A percentile compares a stretch with the other conserved stretches of the same genome.
phyloP scores from a whole-genome alignment of 441 rosid species.

The Breynia disticha region DNA sequence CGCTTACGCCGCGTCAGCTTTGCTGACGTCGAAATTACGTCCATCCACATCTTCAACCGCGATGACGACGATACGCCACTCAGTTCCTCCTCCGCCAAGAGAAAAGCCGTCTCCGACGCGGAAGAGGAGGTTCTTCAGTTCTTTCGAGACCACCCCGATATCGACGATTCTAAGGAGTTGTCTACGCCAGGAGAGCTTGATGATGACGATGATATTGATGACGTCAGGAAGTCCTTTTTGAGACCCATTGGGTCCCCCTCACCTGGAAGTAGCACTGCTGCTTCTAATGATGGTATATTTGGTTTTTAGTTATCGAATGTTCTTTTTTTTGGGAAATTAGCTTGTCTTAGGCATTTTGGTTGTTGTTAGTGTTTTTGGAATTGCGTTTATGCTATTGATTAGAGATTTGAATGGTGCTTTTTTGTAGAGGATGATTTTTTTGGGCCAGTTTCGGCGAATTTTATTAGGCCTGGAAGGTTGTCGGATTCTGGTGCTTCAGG shows the following conservation, averaged over 20 bases:
- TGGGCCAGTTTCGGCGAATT: constrained; percentile 83
- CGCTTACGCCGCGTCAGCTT: constrained; percentile 87
- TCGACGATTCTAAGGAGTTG: constrained; percentile 36
- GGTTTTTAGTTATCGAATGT: background rate
- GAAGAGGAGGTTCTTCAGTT: constrained; percentile 36
- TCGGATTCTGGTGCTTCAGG: constrained; percentile 64
- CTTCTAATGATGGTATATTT: constrained; percentile 54
- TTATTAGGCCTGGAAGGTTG: constrained; percentile 61
- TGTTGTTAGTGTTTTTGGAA: too few species aligned
- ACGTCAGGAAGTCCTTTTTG: constrained; percentile 40
- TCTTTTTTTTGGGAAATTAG: constrained; percentile 1
- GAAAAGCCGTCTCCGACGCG: constrained; percentile 20
- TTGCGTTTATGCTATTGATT: too few species aligned
- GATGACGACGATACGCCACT: constrained; percentile 79
- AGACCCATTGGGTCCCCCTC: constrained; percentile 55
- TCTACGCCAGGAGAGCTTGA: constrained; percentile 19
- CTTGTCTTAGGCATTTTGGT: too few species aligned
- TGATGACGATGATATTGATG: constrained; percentile 25
- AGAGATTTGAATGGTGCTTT: background rate
- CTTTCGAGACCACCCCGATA: constrained; percentile 48
- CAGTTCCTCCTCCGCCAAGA: constrained; percentile 20
- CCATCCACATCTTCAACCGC: constrained; percentile 77
- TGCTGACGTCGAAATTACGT: constrained; percentile 87
- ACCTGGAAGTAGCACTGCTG: constrained; percentile 70
- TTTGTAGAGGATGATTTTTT: constrained; percentile 61